Base-by-base conservation (phyloP, 2,329 filamentous ascomycete species). In the Hypomyces perniciosus region DNA sequence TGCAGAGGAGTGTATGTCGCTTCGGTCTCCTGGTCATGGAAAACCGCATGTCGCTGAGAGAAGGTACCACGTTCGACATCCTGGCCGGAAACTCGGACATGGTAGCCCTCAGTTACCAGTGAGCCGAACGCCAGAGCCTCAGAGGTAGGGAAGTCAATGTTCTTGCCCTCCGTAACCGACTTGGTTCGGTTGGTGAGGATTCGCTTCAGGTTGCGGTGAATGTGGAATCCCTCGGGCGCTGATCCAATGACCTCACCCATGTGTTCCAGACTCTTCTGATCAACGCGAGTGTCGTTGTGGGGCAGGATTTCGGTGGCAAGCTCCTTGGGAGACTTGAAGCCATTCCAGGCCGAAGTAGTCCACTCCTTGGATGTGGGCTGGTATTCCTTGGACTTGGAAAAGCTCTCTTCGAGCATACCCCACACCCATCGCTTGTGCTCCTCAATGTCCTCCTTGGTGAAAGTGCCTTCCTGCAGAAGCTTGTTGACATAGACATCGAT, bases 381-480 rank as follows among this genome's bases (percentile, higher is more conserved):
- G 73, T 99, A 99, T 64, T 99, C 92, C 74, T 95, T 97, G 72
- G 91, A 96, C 72, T 92, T 90, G 63, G 90, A 80, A 72, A 97
- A 99, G 74, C 90, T 96, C 71, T 97, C 92, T 66, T 96, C 92
- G 52, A 99, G 80, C 91, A 97, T 97, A 56, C 88, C 88, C 93
- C 92, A 99, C 54, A 97, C 93, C 93, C 93, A 99, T 70, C 95
- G 88, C 80, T 95, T 96, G 80, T 99, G 93, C 78, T 99, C 93
- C 53, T 99, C 92, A 54, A 99, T 86, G 67, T 99, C 93, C 63
- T 93, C 91, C 75, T 96, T 92, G 60, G 89, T 96, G 75, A 99
- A 99, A 48, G 88, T 95, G 62, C 91, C 90, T 65, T 96, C 91
- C 56, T 90, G 79, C 40, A 96, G 78, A 48, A 99, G 84, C 78